A percentile compares a stretch with the other conserved stretches of the same genome.
phyloP scores from a whole-genome alignment of 306 rosid species.

The Ziziphus jujuba region DNA sequence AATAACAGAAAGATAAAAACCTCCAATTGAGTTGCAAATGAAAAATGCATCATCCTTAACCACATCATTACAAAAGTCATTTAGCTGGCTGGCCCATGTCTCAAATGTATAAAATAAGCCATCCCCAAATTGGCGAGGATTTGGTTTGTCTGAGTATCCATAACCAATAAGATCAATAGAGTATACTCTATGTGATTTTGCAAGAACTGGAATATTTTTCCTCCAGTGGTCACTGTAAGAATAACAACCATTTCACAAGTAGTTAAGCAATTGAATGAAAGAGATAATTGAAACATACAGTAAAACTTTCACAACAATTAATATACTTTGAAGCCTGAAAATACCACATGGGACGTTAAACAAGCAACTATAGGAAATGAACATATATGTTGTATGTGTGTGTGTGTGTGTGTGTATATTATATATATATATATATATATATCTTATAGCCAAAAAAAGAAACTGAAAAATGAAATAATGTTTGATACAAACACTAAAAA shows the following conservation, averaged over 20 bases:
- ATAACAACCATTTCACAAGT: slow-evolving; percentile 29
- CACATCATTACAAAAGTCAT: slow-evolving; percentile 74
- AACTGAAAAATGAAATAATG: slow-evolving; percentile 7
- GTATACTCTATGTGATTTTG: slow-evolving; percentile 73
- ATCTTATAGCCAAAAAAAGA: not conserved
- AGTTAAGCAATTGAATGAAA: slow-evolving; percentile 7
- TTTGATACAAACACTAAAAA: not conserved
- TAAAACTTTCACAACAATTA: not conserved
- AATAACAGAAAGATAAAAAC: slow-evolving; percentile 34
- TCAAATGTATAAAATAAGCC: slow-evolving; percentile 74
- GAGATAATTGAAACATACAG: slow-evolving; percentile 10
- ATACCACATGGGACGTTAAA: not conserved
- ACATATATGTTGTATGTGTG: no score
- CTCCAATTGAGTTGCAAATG: slow-evolving; percentile 95
- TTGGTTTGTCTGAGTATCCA: slow-evolving; percentile 95
- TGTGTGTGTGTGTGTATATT: no score
- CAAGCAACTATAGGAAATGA: not conserved
- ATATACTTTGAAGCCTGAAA: not conserved
- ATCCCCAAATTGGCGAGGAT: slow-evolving; percentile 64
- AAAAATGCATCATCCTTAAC: slow-evolving; percentile 76
- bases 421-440: not conserved
- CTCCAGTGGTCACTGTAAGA: slow-evolving; percentile 94
- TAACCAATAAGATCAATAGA: slow-evolving; percentile 94
- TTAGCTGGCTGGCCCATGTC: slow-evolving; percentile 90
- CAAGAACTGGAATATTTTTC: slow-evolving; percentile 74